Base-by-base conservation (phyloP, 23 red algal species). In the Gracilaria gracilis region DNA sequence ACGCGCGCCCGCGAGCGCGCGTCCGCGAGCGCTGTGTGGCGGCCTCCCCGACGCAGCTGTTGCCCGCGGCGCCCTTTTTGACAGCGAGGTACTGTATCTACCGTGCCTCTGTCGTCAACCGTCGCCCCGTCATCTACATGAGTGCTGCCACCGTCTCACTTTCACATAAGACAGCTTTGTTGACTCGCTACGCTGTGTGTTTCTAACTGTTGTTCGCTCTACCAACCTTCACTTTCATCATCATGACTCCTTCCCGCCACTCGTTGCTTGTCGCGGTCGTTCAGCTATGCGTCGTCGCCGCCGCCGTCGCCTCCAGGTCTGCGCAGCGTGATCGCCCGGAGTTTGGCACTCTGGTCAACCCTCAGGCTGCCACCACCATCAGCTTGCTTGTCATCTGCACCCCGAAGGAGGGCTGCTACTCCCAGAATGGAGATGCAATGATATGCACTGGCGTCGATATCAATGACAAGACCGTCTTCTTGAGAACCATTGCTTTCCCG, bases 331-430 rank as follows among this genome's bases (percentile, higher is more conserved):
- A 65, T 1, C 61, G 61, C 3, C 61, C 61, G 2, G 61, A 65
- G 61, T 65, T 65, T 32, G 23, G 24, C 2, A 1, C 4, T 16
- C 9, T 65, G 9, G 27, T 65, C 61, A 65, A 65, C 61, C 61
- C 61, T 1, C 23, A 21, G 23, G 61, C 61, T 1, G 19, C 61
- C 13, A 31, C 61, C 25, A 65, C 25, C 25, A 6, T 21, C 69
- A 24, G 1, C 6, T 2, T 75, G 69, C 69, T 75, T 0, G 69
- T 75, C 16, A 75, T 75, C 36, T 75, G 69, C 39, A 37, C 69
- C 1, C 69, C 69, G 1, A 9, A 40, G 20, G 69, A 75, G 69
- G 69, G 69, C 39, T 75, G 69, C 69, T 75, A 24, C 69, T 75
- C 69, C 12, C 69, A 75, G 69, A 19, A 31, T 36, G 69, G 69